Conservation (phyloP, 371 early-diverging fungal genomes). For the Mucor lusitanicus region DNA sequence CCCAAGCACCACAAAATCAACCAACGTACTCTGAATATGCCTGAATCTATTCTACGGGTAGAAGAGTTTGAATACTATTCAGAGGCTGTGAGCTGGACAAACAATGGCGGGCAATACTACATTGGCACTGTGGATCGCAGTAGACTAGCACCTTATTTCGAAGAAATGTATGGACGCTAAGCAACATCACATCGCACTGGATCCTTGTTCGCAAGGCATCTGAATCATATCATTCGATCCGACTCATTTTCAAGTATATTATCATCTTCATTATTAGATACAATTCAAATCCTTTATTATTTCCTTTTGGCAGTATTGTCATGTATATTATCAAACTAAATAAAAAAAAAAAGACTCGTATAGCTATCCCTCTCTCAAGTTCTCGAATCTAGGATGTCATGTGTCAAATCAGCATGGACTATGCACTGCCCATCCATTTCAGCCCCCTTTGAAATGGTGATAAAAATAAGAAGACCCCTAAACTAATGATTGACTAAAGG, state of each 20-base stretch:
- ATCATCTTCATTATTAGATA: background rate
- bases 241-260: background rate
- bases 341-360: background rate
- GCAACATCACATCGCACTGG: background rate
- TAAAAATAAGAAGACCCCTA: background rate
- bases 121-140: slow-evolving; percentile 83
- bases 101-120: slow-evolving; percentile 84
- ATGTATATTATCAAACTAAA: background rate
- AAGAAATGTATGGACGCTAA: slow-evolving; percentile 38
- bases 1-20: slow-evolving; percentile 78
- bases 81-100: slow-evolving; percentile 92
- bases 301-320: background rate
- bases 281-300: background rate
- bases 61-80: slow-evolving; percentile 77
- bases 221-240: background rate
- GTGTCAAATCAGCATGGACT: background rate
- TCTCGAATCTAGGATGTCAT: background rate
- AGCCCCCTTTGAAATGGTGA: background rate
- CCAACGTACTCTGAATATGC: slow-evolving; percentile 74
- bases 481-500: background rate
- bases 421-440: background rate
- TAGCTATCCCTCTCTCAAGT: background rate
- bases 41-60: slow-evolving; percentile 84
- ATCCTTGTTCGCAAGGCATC: background rate
- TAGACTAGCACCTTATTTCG: slow-evolving; percentile 63